These are phyloP conservation scores for Pleurotus cornucopiae DNA, from an alignment of 768 basidiomycete species.

Conservation along the genomic window DNA sequence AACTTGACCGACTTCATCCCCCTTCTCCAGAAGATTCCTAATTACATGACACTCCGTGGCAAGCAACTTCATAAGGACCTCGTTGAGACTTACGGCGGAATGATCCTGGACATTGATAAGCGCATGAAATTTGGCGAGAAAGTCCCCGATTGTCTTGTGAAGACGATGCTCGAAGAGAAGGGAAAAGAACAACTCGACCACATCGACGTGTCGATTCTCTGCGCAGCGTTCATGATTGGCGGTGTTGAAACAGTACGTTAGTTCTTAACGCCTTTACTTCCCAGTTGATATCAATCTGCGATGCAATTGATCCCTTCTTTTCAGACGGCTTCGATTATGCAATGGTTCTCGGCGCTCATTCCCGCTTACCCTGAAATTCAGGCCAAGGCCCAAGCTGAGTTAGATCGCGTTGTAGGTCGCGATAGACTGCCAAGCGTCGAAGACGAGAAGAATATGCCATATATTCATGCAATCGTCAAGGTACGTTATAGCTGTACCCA, in stretches of 20 bases:
- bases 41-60: slow-evolving; percentile 30
- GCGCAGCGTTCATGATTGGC: slow-evolving; percentile 39
- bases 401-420: slow-evolving; percentile 26
- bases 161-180: slow-evolving; percentile 27
- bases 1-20: slow-evolving; percentile 43
- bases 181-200: slow-evolving; percentile 31
- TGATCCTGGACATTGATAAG: slow-evolving; percentile 32
- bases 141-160: slow-evolving; percentile 41
- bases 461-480: slow-evolving; percentile 29
- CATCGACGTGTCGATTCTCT: slow-evolving; percentile 35
- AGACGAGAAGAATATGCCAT: slow-evolving; percentile 30
- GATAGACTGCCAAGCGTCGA: slow-evolving; percentile 23
- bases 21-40: slow-evolving; percentile 36
- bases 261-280: neutral
- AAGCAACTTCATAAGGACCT: slow-evolving; percentile 33
- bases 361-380: slow-evolving; percentile 25
- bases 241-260: slow-evolving; percentile 36
- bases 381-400: slow-evolving; percentile 26
- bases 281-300: neutral
- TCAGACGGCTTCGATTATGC: slow-evolving; percentile 32
- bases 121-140: slow-evolving; percentile 30
- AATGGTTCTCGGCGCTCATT: slow-evolving; percentile 33
- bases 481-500: slow-evolving; percentile 11
- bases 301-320: neutral
- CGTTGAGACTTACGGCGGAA: slow-evolving; percentile 32